Evolutionary conservation across 495 filamentous ascomycete genomes (phyloP).

Genomic region (Xylaria scruposa): DNA sequence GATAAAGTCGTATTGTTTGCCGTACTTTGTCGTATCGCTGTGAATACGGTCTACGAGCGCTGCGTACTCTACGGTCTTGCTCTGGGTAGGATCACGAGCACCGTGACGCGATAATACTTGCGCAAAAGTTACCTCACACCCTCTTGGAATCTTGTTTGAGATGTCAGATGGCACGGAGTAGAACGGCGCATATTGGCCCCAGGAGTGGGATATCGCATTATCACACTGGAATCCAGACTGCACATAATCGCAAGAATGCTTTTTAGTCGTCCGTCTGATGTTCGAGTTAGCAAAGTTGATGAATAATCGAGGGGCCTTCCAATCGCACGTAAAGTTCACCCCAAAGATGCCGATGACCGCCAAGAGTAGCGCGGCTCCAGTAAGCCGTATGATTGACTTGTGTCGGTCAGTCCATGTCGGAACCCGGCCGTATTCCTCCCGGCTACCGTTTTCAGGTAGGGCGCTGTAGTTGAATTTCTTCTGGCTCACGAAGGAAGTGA

Average conservation of each 20-base stretch:
- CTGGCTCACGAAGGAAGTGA: conserved; percentile 29
- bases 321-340: conserved; percentile 19
- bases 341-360: conserved; percentile 16
- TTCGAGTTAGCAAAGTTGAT: neutral
- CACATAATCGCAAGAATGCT: conserved; percentile 62
- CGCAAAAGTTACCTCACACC: conserved; percentile 76
- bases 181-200: conserved; percentile 89
- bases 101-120: conserved; percentile 84
- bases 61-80: conserved; percentile 65
- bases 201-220: conserved; percentile 65
- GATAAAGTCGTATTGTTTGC: conserved; percentile 67
- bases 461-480: conserved; percentile 36
- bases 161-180: conserved; percentile 73
- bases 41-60: conserved; percentile 67
- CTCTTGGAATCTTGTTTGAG: conserved; percentile 59
- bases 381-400: conserved; percentile 18
- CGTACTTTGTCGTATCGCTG: conserved; percentile 58
- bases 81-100: conserved; percentile 75
- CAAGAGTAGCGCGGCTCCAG: conserved; percentile 21
- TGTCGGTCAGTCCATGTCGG: conserved; percentile 31
- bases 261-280: conserved; percentile 31
- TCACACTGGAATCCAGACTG: conserved; percentile 65
- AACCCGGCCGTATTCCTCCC: conserved; percentile 1
- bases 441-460: conserved; percentile 26
- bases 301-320: neutral